Base-by-base conservation (phyloP, 2,329 filamentous ascomycete species). In the Paracamarosporium sp. region DNA sequence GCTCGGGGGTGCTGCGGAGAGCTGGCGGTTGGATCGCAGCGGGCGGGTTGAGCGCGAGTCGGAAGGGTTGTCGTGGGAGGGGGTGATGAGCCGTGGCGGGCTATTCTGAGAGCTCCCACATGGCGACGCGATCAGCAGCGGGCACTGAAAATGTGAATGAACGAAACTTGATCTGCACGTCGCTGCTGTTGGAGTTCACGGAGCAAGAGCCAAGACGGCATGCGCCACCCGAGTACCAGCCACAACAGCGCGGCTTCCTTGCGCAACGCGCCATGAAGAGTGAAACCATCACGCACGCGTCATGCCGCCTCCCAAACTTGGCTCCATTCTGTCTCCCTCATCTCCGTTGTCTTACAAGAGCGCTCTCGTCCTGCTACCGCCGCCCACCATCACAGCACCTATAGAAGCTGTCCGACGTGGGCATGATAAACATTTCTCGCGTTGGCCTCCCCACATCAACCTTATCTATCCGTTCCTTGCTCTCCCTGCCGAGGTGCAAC, bases 371-470 rank as follows among this genome's bases (percentile, higher is more conserved):
- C 55, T 72, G 30, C 62, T 74, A 9, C 67, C 67, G 27, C 69
- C 65, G 1, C 27, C 64, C 3, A 53, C 50, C 22, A 68, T 73
- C 15, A 48, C 59, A 30, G 46, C 64, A 15, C 67, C 71, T 20
- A 68, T 74, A 24, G 70, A 72, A 47, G 50, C 56, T 15, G 54
- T 72, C 7, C 67, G 72, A 36, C 56, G 63, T 15, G 48, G 55
- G 8, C 57, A 68, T 53, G 70, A 74, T 56, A 67, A 60, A 46
- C 62, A 70, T 30, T 72, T 67, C 55, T 52, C 50, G 8, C 67
- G 69, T 17, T 72, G 68, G 72, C 70, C 68, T 25, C 65, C 71
- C 7, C 70, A 74, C 43, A 70, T 72, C 47, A 74, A 74, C 40
- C 51, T 72, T 24, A 55, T 74, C 43, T 72, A 72, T 50, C 70